Conservation (phyloP, 495 filamentous ascomycete genomes). For the Pyrenopolyporus hunteri region DNA sequence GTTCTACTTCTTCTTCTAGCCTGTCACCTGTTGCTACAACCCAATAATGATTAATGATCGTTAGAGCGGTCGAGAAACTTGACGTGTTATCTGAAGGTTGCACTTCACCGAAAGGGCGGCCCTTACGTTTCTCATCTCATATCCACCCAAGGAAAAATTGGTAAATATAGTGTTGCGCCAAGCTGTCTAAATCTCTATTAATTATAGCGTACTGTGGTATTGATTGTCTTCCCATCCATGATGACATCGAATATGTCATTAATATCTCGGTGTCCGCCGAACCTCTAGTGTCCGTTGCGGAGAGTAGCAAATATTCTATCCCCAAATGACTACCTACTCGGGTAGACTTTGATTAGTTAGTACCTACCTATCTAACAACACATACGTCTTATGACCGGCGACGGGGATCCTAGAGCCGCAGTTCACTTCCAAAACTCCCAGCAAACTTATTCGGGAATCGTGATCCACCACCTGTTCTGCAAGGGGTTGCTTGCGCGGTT, state of each 20-base stretch:
- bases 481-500: constrained; percentile 24
- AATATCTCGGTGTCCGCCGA: constrained; percentile 2
- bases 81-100: too few relatives aligned
- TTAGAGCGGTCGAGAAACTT: too few relatives aligned
- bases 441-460: constrained; percentile 15
- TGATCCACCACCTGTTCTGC: constrained; percentile 37
- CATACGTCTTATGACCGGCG: not conserved
- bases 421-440: constrained; percentile 1
- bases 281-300: not conserved
- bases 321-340: not conserved
- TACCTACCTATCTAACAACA: not conserved
- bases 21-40: not conserved
- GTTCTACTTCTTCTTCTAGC: constrained; percentile 1
- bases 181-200: not conserved
- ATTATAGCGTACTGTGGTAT: not conserved
- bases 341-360: constrained; percentile 1
- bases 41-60: too few relatives aligned
- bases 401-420: not conserved
- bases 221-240: not conserved
- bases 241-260: constrained; percentile 13
- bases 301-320: not conserved
- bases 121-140: constrained; percentile 3
- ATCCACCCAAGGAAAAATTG: too few relatives aligned
- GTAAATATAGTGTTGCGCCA: not conserved
- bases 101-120: not conserved